Conservation (phyloP, 768 basidiomycete species). For the Infundibulicybe gibba region DNA sequence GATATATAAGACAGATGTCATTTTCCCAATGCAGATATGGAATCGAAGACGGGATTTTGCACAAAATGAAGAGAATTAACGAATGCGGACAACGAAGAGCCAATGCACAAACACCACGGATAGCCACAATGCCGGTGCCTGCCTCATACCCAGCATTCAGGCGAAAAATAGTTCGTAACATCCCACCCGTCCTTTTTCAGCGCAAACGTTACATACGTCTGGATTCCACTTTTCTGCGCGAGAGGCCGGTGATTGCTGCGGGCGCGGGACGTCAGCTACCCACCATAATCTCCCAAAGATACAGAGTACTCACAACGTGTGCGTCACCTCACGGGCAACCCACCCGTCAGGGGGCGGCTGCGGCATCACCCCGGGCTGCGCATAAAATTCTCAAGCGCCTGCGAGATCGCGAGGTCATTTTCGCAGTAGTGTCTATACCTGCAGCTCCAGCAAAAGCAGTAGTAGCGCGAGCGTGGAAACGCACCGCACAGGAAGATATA, state of each 20-base stretch:
- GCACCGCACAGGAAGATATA: slow-evolving; percentile 27
- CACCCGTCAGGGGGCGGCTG: slow-evolving; percentile 17
- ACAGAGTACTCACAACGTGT: slow-evolving; percentile 18
- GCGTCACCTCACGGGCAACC: slow-evolving; percentile 22
- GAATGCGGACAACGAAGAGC: too few relatives aligned
- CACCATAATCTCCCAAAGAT: background rate
- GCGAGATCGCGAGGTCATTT: slow-evolving; percentile 19
- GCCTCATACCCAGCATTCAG: slow-evolving; percentile 17
- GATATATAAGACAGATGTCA: too few relatives aligned
- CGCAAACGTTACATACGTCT: slow-evolving; percentile 27
- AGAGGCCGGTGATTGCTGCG: slow-evolving; percentile 21
- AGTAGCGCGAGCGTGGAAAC: slow-evolving; percentile 5
- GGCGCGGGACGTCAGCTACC: background rate
- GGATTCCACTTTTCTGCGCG: slow-evolving; percentile 18
- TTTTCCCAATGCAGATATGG: too few relatives aligned
- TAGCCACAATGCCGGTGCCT: too few relatives aligned
- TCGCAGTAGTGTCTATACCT: slow-evolving; percentile 23
- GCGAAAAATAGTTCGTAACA: slow-evolving; percentile 28
- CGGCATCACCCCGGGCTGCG: slow-evolving; percentile 9
- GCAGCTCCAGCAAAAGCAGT: too few relatives aligned
- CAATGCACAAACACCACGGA: too few relatives aligned
- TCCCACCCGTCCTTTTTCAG: slow-evolving; percentile 26
- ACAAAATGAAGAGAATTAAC: too few relatives aligned
- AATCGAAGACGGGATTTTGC: too few relatives aligned
- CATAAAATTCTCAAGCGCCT: slow-evolving; percentile 23